Percentiles rank a stretch among this genome's conserved stretches.
These are phyloP conservation scores for Avicennia marina DNA, from an alignment of 257 asterid species.

Conservation along the genomic window DNA sequence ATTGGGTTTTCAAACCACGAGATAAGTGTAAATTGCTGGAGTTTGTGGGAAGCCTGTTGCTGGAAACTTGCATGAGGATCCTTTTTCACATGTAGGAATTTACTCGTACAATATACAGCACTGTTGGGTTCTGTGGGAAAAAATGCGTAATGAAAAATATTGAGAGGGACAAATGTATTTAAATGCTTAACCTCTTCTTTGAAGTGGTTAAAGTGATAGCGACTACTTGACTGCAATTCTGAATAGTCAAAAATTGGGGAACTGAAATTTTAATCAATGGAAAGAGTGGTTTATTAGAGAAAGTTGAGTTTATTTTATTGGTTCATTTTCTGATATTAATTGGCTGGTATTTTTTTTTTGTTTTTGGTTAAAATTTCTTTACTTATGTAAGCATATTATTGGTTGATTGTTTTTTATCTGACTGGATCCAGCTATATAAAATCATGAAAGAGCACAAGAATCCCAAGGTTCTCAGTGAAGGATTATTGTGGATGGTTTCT, in stretches of 20 bases:
- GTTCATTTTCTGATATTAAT: constrained; percentile 1
- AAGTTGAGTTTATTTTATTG: background rate
- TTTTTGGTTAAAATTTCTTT: background rate
- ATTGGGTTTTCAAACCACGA: no score
- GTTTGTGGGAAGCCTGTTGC: no score
- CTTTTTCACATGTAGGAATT: no score
- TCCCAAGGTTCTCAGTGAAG: constrained; percentile 98
- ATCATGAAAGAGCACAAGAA: constrained; percentile 98
- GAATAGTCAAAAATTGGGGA: background rate
- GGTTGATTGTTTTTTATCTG: constrained; percentile 13
- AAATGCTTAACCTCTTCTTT: background rate
- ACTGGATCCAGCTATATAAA: constrained; percentile 57
- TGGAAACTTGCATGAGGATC: no score
- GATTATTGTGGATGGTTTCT: constrained; percentile 90
- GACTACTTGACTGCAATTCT: background rate
- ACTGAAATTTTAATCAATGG: background rate
- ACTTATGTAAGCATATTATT: background rate
- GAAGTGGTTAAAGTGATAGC: background rate
- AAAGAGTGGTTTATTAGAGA: background rate
- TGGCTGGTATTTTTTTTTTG: background rate
- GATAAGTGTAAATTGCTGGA: no score
- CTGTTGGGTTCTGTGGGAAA: no score
- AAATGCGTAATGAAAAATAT: no score
- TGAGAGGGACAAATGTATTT: background rate
- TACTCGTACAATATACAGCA: no score